phyloP scores from a whole-genome alignment of 169 alveolate species.

The Nephromyces sp. region DNA sequence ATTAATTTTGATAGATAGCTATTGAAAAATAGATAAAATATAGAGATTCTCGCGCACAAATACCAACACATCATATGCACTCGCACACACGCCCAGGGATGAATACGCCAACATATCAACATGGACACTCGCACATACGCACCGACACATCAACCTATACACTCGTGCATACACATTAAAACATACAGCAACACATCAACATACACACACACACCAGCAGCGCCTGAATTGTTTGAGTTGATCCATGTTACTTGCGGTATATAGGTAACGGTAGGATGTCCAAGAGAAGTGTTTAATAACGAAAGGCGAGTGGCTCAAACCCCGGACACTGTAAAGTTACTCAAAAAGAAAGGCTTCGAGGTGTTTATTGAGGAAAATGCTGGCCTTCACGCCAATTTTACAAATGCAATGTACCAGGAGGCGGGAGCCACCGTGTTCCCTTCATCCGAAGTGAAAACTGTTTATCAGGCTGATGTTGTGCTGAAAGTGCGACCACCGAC shows the following conservation, averaged over 20 bases:
- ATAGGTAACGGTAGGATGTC: conserved; percentile 41
- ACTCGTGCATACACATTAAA: too few relatives aligned
- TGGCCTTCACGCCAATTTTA: conserved; percentile 38
- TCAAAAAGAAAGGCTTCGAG: conserved; percentile 33
- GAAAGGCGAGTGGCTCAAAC: conserved; percentile 52
- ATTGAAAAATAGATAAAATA: too few relatives aligned
- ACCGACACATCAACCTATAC: too few relatives aligned
- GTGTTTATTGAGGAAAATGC: conserved; percentile 47
- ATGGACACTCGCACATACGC: too few relatives aligned
- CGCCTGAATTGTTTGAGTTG: too few relatives aligned
- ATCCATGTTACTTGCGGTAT: background rate
- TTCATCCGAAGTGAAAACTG: conserved; percentile 11
- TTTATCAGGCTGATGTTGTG: conserved; percentile 26
- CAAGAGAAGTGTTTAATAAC: conserved; percentile 38
- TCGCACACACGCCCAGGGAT: too few relatives aligned
- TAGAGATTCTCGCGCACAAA: too few relatives aligned
- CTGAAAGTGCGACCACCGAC: conserved; percentile 54
- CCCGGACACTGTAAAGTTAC: conserved; percentile 35
- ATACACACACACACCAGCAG: too few relatives aligned
- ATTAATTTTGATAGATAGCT: too few relatives aligned
- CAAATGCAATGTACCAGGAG: conserved; percentile 28
- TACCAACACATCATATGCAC: too few relatives aligned
- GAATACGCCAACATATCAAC: too few relatives aligned
- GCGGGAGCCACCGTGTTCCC: conserved; percentile 44
- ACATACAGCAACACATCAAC: too few relatives aligned